phyloP scores from a whole-genome alignment of 1,284 basidiomycete species.

The Agroathelia rolfsii region DNA sequence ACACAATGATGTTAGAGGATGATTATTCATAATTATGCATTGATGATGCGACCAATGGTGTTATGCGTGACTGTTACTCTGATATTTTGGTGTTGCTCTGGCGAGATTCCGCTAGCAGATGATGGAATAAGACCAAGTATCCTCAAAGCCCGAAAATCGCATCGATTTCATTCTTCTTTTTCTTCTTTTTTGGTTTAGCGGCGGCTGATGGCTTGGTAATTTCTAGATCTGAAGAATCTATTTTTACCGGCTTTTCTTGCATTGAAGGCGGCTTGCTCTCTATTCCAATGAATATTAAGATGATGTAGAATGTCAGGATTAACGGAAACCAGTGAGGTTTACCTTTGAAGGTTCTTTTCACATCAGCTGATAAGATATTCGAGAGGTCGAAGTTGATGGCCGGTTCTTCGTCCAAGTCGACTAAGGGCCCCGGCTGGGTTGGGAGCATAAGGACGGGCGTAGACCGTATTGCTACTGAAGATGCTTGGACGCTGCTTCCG shows the following conservation, averaged over 20 bases:
- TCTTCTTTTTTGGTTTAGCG: conserved; percentile 29
- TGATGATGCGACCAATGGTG: too few species aligned
- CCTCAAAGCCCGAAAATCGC: conserved; percentile 52
- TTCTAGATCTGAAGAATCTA: conserved; percentile 13
- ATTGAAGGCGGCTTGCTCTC: too few species aligned
- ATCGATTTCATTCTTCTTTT: conserved; percentile 50
- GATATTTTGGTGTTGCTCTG: too few species aligned
- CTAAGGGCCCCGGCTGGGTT: conserved; percentile 7
- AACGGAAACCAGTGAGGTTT: conserved; percentile 9
- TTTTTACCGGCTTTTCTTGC: conserved; percentile 7
- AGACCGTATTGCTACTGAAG: conserved; percentile 4
- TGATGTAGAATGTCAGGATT: conserved; percentile 11
- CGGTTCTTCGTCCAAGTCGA: too few species aligned
- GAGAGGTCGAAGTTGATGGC: too few species aligned
- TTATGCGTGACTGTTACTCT: too few species aligned
- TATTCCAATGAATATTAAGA: conserved; percentile 5
- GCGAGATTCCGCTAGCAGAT: too few species aligned
- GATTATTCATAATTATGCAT: too few species aligned
- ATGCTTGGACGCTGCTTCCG: conserved; percentile 11
- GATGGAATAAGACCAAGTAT: too few species aligned
- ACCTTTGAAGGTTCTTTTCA: background rate
- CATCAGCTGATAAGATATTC: too few species aligned
- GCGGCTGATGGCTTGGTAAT: conserved; percentile 10
- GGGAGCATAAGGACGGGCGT: background rate
- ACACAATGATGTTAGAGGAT: too few species aligned